Evolutionary conservation across 2,329 filamentous ascomycete species (phyloP), one percentile per base, ranked within the genome.

Genomic region (Aspergillus fijiensis): DNA sequence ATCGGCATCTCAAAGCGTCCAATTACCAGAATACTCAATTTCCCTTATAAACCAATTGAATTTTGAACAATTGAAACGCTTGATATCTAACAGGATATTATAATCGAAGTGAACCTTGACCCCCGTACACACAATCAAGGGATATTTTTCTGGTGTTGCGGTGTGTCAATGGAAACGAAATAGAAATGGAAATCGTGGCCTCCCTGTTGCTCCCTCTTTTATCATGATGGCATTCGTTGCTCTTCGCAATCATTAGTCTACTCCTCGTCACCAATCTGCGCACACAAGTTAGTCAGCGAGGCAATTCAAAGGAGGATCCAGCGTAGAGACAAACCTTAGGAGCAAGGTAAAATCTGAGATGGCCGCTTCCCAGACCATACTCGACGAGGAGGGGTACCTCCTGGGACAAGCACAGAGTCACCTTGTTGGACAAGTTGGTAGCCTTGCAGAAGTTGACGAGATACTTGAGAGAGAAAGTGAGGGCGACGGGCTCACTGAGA

Each of bases 401-500:
- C 78, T 92, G 93, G 56, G 94, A 98, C 69, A 99, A 85, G 80
- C 90, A 96, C 70, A 99, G 88, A 81, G 90, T 95, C 79, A 99
- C 96, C 67, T 85, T 84, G 68, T 78, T 82, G 45, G 93, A 94
- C 63, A 99, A 83, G 56, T 87, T 88, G 65, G 92, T 90, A 35
- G 96, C 96, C 83, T 99, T 99, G 90, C 95, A 98, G 83, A 99
- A 99, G 86, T 98, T 98, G 84, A 96, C 91, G 3, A 99, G 89
- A 81, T 99, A 99, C 83, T 99, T 99, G 72, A 99, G 89, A 35
- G 95, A 98, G 83, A 99, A 99, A 53, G 94, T 98, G 65, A 99
- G 86, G 39, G 91, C 85, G 62, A 99, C 95, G 55, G 95, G 92
- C 82, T 99, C 96, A 45, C 87, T 89, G 63, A 99, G 87, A 74